Conservation (phyloP, 2,329 filamentous ascomycete genomes). For the Fusarium illudens region DNA sequence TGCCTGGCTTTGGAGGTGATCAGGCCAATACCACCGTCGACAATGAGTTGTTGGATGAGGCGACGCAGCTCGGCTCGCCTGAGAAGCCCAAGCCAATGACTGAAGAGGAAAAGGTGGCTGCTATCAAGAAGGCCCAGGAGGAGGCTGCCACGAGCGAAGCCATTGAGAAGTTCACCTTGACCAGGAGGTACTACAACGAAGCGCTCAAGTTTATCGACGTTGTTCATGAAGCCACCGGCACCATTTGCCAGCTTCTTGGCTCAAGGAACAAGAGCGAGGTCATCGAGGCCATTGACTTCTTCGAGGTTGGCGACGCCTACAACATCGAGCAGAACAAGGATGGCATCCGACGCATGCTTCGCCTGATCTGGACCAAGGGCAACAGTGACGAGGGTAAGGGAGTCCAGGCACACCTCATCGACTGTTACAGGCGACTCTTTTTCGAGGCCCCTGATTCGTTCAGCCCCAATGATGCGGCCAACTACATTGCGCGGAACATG, state of each 20-base stretch:
- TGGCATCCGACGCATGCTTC: constrained; percentile 94
- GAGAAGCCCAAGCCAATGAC: constrained; percentile 74
- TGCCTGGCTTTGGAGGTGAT: constrained; percentile 67
- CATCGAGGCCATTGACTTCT: constrained; percentile 99
- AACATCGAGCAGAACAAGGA: constrained; percentile 92
- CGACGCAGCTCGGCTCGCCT: constrained; percentile 79
- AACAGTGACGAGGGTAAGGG: constrained; percentile 99
- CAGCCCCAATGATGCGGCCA: constrained; percentile 87
- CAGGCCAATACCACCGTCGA: constrained; percentile 76
- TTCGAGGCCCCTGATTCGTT: constrained; percentile 94
- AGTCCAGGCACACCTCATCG: constrained; percentile 94
- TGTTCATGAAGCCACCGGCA: constrained; percentile 80
- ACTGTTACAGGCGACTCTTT: constrained; percentile 95
- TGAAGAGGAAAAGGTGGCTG: constrained; percentile 78
- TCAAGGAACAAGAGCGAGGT: constrained; percentile 98
- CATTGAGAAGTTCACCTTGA: constrained; percentile 86
- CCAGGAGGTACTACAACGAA: constrained; percentile 90
- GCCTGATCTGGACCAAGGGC: constrained; percentile 98
- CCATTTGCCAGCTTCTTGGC: constrained; percentile 86
- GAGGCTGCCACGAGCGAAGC: constrained; percentile 90
- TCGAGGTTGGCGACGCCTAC: constrained; percentile 94
- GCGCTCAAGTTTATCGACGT: constrained; percentile 94
- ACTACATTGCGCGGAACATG: constrained; percentile 98
- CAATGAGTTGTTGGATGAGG: constrained; percentile 83
- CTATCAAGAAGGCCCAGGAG: constrained; percentile 81